A percentile compares a stretch with the other conserved stretches of the same genome.
These are phyloP conservation scores for Ricinus communis DNA, from an alignment of 345 rosid species.

Conservation along the genomic window DNA sequence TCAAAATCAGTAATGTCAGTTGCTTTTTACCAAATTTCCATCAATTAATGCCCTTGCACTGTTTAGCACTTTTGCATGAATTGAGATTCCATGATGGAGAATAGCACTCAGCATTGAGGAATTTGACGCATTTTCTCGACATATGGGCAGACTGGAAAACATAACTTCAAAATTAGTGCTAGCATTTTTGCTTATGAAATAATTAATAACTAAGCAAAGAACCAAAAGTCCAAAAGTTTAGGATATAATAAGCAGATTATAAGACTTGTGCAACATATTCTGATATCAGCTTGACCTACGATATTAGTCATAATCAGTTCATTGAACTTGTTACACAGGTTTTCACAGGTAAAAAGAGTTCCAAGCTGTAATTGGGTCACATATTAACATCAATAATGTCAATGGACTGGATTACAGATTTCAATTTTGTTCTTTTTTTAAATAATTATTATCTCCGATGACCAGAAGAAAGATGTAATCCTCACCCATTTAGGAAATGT, in stretches of 20 bases:
- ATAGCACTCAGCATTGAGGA: conserved; percentile 44
- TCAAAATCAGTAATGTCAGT: neutral
- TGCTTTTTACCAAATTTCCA: conserved; percentile 68
- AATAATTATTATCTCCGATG: neutral
- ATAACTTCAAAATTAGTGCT: conserved; percentile 10
- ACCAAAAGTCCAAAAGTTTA: neutral
- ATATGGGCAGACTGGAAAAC: conserved; percentile 58
- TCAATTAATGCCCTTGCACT: conserved; percentile 73
- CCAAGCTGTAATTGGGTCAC: neutral
- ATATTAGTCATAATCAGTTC: neutral
- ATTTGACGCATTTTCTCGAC: conserved; percentile 38
- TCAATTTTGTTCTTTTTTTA: neutral
- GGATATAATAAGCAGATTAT: neutral
- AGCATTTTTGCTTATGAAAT: conserved; percentile 7
- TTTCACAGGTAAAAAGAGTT: neutral
- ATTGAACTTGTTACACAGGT: neutral
- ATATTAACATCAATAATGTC: neutral
- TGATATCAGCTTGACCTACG: conserved; percentile 1
- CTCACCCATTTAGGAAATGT: neutral
- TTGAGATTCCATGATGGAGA: conserved; percentile 60
- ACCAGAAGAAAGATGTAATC: neutral
- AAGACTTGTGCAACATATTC: neutral
- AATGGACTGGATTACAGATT: neutral
- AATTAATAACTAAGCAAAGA: neutral
- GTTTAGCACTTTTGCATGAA: conserved; percentile 60